Base-by-base conservation (phyloP, 192 early-diverging fungal species). In the Linnemannia schmuckeri region DNA sequence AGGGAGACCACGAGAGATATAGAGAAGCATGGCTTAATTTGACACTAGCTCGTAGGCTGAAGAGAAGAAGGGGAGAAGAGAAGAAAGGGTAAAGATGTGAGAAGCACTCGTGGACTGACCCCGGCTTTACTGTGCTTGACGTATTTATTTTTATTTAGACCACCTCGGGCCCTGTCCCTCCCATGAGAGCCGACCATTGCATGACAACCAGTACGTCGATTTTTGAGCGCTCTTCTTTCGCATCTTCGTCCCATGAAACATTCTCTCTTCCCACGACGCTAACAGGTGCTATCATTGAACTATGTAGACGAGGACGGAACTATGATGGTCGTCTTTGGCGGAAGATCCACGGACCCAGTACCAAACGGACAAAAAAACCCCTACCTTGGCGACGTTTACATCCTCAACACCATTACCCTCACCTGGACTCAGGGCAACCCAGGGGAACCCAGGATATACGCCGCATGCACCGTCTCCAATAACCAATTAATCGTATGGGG, bases 141-240 rank as follows among this genome's bases (percentile, higher is more conserved):
- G 9, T 46, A 24, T 57, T 20, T 66, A 63, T 81, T 47, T 30
- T 79, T 70, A 40, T 24, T 27, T 33, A 27, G 83, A 6, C 18
- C 27, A 85, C 78, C 0, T 73, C 69, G 33, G 75, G 75, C 24
- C 40, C 52, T 12, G 46, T 33, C 2, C 83, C 84, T 70, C 15
- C 84, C 4, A 74, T 76, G 79, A 69, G 79, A 74, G 74, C 84
- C 57, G 84, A 87, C 37, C 79, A 72, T 46, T 87, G 79, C 79
- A 78, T 87, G 75, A n/a, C 79, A 0, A 63, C 75, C 6, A 81
- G 84, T 86, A 87, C 61, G 84, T 61, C 37, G 20, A 20, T 18
- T 52, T 52, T 4, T 52, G 49, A 52, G 18, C 49, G 18, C 49
- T 3, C 18, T 52, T 46, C 44, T 46, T 46, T 3, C 42, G 37